These are phyloP conservation scores for Tulasnella sp. DNA, from an alignment of 768 basidiomycete species.

Conservation along the genomic window DNA sequence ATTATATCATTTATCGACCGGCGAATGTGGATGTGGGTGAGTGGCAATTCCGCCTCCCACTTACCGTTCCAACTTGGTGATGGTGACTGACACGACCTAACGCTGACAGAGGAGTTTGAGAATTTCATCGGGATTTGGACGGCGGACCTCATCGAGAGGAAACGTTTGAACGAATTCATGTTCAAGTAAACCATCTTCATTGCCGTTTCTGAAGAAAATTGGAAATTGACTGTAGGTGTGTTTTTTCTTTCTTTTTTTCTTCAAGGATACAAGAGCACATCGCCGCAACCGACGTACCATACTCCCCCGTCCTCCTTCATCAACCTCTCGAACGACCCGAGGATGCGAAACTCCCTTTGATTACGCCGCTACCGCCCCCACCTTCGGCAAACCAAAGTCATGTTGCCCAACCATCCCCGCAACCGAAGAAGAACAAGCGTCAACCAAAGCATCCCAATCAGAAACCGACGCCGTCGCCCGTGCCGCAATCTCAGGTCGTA, in stretches of 20 bases:
- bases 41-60: slow-evolving; percentile 46
- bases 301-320: slow-evolving; percentile 13
- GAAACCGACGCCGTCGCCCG: slow-evolving; percentile 3
- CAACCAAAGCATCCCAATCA: neutral
- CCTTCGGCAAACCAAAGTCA: neutral
- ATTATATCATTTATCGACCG: slow-evolving; percentile 62
- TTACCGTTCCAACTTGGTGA: slow-evolving; percentile 30
- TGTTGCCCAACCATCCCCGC: neutral
- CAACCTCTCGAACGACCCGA: slow-evolving; percentile 12
- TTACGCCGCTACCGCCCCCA: slow-evolving; percentile 4
- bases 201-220: too few relatives aligned
- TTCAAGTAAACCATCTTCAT: slow-evolving; percentile 54
- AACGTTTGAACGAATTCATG: slow-evolving; percentile 63
- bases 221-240: too few relatives aligned
- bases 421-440: slow-evolving; percentile 6
- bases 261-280: slow-evolving; percentile 32
- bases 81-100: too few relatives aligned
- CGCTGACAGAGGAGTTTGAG: slow-evolving; percentile 11
- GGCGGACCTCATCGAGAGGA: slow-evolving; percentile 55
- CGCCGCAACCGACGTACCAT: slow-evolving; percentile 5
- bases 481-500: neutral
- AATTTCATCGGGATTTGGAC: slow-evolving; percentile 65
- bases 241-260: too few relatives aligned
- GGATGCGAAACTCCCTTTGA: slow-evolving; percentile 5
- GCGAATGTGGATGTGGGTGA: slow-evolving; percentile 31